Evolutionary conservation across 1,139 yeast species (phyloP).

Genomic region (Protomyces lactucae-debilis): DNA sequence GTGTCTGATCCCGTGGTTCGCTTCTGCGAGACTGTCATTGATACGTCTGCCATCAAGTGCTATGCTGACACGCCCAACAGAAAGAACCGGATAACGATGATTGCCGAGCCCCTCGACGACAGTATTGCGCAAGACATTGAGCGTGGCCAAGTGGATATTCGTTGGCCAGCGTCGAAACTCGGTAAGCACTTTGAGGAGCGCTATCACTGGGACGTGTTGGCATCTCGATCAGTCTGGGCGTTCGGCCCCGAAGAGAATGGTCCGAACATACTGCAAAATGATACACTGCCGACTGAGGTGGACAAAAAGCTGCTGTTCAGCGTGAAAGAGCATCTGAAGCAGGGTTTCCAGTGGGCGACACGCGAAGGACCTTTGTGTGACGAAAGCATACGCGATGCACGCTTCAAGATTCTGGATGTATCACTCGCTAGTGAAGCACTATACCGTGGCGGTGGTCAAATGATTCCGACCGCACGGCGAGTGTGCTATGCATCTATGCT

Average conservation of each 20-base stretch:
- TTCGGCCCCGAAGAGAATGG: conserved; percentile 61
- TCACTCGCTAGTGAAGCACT: conserved; percentile 48
- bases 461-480: conserved; percentile 74
- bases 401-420: conserved; percentile 66
- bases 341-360: conserved; percentile 80
- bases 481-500: conserved; percentile 81
- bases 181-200: conserved; percentile 54
- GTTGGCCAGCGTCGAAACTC: conserved; percentile 43
- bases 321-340: conserved; percentile 53
- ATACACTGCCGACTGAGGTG: conserved; percentile 67
- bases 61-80: conserved; percentile 55
- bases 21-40: conserved; percentile 72
- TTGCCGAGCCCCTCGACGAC: conserved; percentile 70
- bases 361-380: conserved; percentile 89
- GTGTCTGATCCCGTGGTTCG: conserved; percentile 80
- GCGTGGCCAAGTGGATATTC: conserved; percentile 45
- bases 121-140: conserved; percentile 57
- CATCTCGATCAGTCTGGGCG: conserved; percentile 77
- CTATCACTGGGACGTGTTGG: conserved; percentile 77
- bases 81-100: conserved; percentile 57
- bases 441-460: conserved; percentile 61
- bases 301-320: conserved; percentile 51
- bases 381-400: conserved; percentile 68
- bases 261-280: conserved; percentile 66
- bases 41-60: conserved; percentile 63